Conservation (phyloP, 73 alveolate genomes). For the Uronychia binucleata region DNA sequence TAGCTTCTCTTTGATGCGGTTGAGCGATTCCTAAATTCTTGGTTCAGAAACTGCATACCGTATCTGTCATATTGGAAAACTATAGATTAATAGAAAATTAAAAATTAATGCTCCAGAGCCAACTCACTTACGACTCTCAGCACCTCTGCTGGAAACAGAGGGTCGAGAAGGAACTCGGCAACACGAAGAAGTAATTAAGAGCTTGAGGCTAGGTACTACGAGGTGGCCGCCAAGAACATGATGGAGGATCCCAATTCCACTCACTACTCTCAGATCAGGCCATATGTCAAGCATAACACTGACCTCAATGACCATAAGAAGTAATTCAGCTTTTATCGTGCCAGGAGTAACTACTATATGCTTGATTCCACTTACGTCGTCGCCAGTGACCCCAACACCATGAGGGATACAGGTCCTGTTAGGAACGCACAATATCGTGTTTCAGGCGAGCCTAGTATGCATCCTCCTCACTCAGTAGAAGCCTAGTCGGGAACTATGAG, state of each 20-base stretch:
- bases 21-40: neutral
- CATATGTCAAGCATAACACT: conserved; percentile 27
- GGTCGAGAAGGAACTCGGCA: conserved; percentile 52
- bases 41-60: neutral
- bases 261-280: neutral
- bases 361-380: conserved; percentile 58
- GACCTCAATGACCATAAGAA: conserved; percentile 36
- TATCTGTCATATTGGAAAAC: neutral
- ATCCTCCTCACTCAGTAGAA: neutral
- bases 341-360: conserved; percentile 39
- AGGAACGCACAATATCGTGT: conserved; percentile 61
- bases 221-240: neutral
- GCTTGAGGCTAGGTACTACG: neutral
- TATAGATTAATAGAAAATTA: neutral
- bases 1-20: neutral
- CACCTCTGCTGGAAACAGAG: conserved; percentile 61
- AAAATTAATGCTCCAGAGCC: conserved; percentile 7
- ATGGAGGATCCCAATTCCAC: neutral
- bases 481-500: neutral
- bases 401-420: conserved; percentile 66
- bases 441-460: neutral
- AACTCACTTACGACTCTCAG: conserved; percentile 28
- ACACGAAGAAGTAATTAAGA: conserved; percentile 16
- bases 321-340: neutral
- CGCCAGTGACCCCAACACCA: conserved; percentile 63